Evolutionary conservation across 768 basidiomycete species (phyloP), one percentile per base, ranked within the genome.

Genomic region (Cystobasidium onofrii): DNA sequence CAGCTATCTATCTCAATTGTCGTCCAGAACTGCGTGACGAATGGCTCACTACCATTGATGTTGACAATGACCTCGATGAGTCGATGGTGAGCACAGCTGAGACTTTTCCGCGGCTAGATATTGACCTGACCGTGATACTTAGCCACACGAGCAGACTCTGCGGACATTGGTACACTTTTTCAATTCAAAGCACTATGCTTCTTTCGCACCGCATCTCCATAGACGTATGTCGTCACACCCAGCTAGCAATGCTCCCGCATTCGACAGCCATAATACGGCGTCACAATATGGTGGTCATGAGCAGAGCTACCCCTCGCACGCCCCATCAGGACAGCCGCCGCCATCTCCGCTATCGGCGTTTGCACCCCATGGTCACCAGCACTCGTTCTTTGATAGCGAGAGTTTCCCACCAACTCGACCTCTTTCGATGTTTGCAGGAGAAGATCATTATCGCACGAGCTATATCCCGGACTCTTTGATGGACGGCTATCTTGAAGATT

Each of bases 1-100:
- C 96, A 10, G 88, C 94, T 20, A 97, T 99, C 76, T 99, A 99
- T 81, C 84, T 98, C 73, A 96, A 97, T 79, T 97, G 94, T 80
- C 86, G 96, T 66, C 96, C 96, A 9, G 95, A 98, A 80, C 85
- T 99, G 50, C 86, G 95, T 23, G 96, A 99, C 81, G 96, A 98
- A 79, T 99, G 96, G 96, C 85, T 99, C 50, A 90, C 92, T 15
- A 91, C 91, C 0, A 88, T 88, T 17, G 95, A 98, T 80, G 88
- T 91, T 12, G 95, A 98, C 76, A 90, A 91, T 76, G 89, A 88
- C 65, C 84, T 88, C n/a, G 95, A 95, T 78, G 92, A 82, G 73
- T 82, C 95, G 34, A 87, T 91, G 83, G 92, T 92, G 76, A 77
- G 83, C 78, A 62, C 18, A 52, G 25, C 7, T 13, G 9, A 1